phyloP scores from a whole-genome alignment of 345 rosid genomes.

The Dipteronia sinensis region DNA sequence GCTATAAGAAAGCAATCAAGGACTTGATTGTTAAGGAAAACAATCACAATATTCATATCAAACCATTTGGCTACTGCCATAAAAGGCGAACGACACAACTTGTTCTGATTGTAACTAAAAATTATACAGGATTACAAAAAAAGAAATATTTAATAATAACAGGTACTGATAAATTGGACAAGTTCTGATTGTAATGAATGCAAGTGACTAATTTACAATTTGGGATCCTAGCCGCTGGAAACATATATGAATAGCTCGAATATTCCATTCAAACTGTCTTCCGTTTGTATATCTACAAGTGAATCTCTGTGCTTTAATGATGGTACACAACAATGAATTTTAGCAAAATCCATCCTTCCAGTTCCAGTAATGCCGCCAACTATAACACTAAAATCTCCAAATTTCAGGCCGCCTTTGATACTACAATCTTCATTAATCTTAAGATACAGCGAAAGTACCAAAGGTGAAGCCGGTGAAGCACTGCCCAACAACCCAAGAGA shows the following conservation, averaged over 20 bases:
- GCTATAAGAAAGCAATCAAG: constrained; percentile 27
- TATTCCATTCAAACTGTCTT: not conserved
- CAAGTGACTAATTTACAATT: not conserved
- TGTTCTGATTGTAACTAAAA: not conserved
- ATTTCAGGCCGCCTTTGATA: not conserved
- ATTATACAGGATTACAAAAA: not conserved
- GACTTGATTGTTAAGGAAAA: constrained; percentile 18
- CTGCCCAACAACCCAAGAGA: too few species aligned
- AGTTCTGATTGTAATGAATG: not conserved
- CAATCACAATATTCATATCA: too few species aligned
- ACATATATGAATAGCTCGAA: not conserved
- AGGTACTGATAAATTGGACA: too few species aligned
- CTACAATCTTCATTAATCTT: too few species aligned
- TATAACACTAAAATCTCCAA: not conserved
- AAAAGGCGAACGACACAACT: not conserved
- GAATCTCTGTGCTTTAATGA: not conserved
- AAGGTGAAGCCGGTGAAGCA: not conserved
- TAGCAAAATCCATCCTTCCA: not conserved
- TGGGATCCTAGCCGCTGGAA: not conserved
- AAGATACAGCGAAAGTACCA: not conserved
- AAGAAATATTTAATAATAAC: too few species aligned
- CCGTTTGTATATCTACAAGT: not conserved
- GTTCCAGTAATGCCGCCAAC: not conserved
- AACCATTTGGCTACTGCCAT: not conserved
- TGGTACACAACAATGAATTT: not conserved